Conservation (phyloP, 192 early-diverging fungal species). For the Dispira simplex region DNA sequence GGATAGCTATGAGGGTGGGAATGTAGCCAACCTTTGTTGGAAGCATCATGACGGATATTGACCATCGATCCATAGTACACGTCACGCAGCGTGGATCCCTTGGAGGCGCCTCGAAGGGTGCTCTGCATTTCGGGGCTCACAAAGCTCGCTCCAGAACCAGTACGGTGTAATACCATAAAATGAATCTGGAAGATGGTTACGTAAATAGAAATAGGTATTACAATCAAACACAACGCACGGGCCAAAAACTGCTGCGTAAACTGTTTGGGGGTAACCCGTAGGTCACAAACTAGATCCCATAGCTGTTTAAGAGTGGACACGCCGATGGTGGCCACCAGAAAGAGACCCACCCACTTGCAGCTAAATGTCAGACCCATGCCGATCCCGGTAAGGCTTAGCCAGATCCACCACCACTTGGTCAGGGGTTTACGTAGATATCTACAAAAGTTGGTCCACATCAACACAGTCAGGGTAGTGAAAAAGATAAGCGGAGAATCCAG, state of each 20-base stretch:
- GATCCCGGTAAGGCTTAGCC: constrained; percentile 71
- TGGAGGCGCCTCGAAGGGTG: constrained; percentile 46
- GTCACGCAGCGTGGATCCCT: constrained; percentile 23
- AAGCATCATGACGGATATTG: constrained; percentile 26
- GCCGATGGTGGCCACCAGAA: constrained; percentile 75
- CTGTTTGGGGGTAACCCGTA: constrained; percentile 33
- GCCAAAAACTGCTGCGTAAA: constrained; percentile 61
- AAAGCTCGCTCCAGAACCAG: constrained; percentile 85
- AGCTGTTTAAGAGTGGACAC: constrained; percentile 69
- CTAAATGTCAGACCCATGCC: constrained; percentile 55
- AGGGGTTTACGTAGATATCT: constrained; percentile 57
- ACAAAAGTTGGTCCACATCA: constrained; percentile 81
- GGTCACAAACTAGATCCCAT: constrained; percentile 69
- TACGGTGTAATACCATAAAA: constrained; percentile 57
- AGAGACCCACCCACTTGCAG: constrained; percentile 91
- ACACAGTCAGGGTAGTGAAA: constrained; percentile 63
- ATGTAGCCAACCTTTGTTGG: constrained; percentile 30
- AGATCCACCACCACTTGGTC: constrained; percentile 66
- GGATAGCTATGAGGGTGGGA: constrained; percentile 48
- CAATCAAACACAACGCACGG: constrained; percentile 66
- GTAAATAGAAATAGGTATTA: constrained; percentile 64
- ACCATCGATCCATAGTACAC: constrained; percentile 29
- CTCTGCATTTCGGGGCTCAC: constrained; percentile 84
- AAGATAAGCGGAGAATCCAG: constrained; percentile 84
- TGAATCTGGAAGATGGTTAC: constrained; percentile 79